phyloP scores from a whole-genome alignment of 257 asterid species.

The Solanum tarapatanum region DNA sequence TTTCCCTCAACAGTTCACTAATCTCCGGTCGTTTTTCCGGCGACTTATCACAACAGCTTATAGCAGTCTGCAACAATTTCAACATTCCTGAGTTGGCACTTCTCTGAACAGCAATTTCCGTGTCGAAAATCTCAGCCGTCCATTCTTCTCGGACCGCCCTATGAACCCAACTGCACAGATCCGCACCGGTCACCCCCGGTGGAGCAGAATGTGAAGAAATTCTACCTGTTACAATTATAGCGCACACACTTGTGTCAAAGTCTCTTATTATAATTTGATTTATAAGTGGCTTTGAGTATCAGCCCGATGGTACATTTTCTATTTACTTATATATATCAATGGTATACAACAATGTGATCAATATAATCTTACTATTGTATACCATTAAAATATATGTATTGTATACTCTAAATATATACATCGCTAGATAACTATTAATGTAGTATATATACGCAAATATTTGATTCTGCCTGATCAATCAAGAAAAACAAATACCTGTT shows the following conservation, averaged over 20 bases:
- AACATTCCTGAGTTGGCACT: conserved; percentile 61
- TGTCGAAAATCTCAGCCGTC: conserved; percentile 86
- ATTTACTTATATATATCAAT: not conserved
- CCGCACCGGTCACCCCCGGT: conserved; percentile 43
- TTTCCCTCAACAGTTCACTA: conserved; percentile 37
- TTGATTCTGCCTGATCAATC: not conserved
- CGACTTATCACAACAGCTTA: conserved; percentile 47
- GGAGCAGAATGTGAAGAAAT: conserved; percentile 45
- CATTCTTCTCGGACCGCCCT: conserved; percentile 86
- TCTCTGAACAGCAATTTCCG: conserved; percentile 56
- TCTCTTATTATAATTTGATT: not conserved
- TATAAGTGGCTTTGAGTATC: not conserved
- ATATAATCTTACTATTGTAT: not conserved
- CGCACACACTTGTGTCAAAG: not conserved
- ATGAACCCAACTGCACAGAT: conserved; percentile 65
- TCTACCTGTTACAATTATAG: conserved; percentile 15
- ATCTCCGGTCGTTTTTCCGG: conserved; percentile 70
- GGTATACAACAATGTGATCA: not conserved
- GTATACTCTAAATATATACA: not conserved
- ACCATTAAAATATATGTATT: not conserved
- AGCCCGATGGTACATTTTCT: not conserved
- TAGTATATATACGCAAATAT: not conserved
- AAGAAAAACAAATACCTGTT: conserved; percentile 11
- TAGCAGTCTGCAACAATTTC: conserved; percentile 47
- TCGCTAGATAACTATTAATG: not conserved